Evolutionary conservation across 2,329 filamentous ascomycete genomes (phyloP).

Genomic region (Pseudogymnoascus verrucosus): DNA sequence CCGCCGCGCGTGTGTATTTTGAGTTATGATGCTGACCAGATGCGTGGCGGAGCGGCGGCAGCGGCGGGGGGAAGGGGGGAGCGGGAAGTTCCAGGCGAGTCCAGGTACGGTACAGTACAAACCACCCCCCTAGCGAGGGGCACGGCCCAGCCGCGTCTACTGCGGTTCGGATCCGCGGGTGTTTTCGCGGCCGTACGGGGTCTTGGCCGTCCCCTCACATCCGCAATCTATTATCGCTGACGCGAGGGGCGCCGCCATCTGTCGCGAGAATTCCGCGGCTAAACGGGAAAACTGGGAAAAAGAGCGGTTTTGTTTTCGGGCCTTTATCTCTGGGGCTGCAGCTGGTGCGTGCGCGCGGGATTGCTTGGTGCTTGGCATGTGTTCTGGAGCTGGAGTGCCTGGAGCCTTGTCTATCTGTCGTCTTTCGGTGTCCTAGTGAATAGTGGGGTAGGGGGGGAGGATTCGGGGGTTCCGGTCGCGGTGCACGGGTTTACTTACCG

Average conservation of each 20-base stretch:
- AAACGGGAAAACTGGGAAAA: background rate
- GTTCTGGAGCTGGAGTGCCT: background rate
- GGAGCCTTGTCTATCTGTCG: background rate
- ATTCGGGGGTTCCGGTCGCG: background rate
- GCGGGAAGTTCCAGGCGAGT: background rate
- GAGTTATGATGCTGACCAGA: background rate
- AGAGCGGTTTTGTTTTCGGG: background rate
- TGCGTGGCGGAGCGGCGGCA: constrained; percentile 1
- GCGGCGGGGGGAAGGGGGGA: background rate
- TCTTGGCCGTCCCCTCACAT: background rate
- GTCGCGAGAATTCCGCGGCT: background rate
- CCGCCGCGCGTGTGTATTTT: constrained; percentile 2
- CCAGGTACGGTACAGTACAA: constrained; percentile 2
- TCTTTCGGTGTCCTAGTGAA: background rate
- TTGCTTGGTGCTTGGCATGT: background rate
- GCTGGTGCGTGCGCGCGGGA: background rate
- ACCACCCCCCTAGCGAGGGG: background rate
- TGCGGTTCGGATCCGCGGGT: constrained; percentile 3
- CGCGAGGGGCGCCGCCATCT: background rate
- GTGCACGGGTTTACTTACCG: background rate
- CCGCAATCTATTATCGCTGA: background rate
- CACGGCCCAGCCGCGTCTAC: background rate
- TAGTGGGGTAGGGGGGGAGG: background rate
- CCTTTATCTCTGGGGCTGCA: background rate
- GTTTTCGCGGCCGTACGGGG: background rate